Conservation (phyloP, 768 basidiomycete genomes). For the Termitomyces sp. region DNA sequence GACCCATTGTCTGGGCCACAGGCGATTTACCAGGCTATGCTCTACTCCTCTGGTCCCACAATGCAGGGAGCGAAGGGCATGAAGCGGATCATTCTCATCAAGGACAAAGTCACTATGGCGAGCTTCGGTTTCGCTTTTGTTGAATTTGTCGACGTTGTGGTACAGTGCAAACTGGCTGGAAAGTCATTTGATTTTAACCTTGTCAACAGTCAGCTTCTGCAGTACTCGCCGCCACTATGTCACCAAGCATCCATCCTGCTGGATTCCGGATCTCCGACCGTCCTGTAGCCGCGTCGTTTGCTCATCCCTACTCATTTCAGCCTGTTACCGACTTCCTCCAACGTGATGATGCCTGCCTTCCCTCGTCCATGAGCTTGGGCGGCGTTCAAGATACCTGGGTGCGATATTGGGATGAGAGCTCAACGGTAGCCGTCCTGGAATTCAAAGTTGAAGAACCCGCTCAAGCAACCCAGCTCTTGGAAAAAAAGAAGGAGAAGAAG, state of each 20-base stretch:
- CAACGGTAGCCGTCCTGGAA: slow-evolving; percentile 69
- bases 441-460: slow-evolving; percentile 70
- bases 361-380: slow-evolving; percentile 64
- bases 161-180: slow-evolving; percentile 28
- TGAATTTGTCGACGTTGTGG: slow-evolving; percentile 83
- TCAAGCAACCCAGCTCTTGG: slow-evolving; percentile 30
- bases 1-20: slow-evolving; percentile 86
- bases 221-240: slow-evolving; percentile 84
- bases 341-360: slow-evolving; percentile 73
- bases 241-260: slow-evolving; percentile 81
- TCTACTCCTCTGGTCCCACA: slow-evolving; percentile 71
- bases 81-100: slow-evolving; percentile 83
- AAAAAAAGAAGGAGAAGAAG: slow-evolving; percentile 58
- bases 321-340: slow-evolving; percentile 70
- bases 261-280: slow-evolving; percentile 91
- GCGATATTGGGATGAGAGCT: slow-evolving; percentile 90
- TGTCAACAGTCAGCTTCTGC: slow-evolving; percentile 68
- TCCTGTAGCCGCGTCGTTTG: slow-evolving; percentile 90
- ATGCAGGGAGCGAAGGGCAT: slow-evolving; percentile 84
- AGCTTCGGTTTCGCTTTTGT: slow-evolving; percentile 96
- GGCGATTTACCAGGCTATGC: slow-evolving; percentile 82
- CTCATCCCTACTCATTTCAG: slow-evolving; percentile 88
- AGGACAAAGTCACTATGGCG: slow-evolving; percentile 82
- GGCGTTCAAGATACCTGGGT: slow-evolving; percentile 73
- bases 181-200: slow-evolving; percentile 6